phyloP scores from a whole-genome alignment of 306 rosid species.

The Castanospermum australe region DNA sequence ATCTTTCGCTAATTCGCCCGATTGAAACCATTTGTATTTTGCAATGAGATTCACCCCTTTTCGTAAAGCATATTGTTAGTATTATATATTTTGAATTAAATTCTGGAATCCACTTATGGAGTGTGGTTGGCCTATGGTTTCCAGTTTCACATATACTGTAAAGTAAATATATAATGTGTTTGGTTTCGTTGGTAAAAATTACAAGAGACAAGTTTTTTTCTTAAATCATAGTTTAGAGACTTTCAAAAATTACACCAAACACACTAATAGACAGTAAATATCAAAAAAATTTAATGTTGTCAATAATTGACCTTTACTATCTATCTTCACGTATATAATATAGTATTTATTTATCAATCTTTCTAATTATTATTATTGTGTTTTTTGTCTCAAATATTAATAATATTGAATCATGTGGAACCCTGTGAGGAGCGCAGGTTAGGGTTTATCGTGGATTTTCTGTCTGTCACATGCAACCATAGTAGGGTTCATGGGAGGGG shows the following conservation, averaged over 20 bases:
- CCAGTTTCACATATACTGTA: neutral
- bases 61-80: neutral
- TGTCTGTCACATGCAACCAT: slow-evolving; percentile 89
- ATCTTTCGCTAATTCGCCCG: slow-evolving; percentile 19
- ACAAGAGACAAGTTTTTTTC: no score
- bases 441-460: slow-evolving; percentile 92
- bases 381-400: neutral
- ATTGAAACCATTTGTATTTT: slow-evolving; percentile 13
- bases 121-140: slow-evolving; percentile 1
- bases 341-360: neutral
- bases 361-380: neutral
- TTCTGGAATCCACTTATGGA: slow-evolving; percentile 5
- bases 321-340: no score
- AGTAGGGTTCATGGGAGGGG: slow-evolving; percentile 98
- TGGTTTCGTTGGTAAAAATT: no score
- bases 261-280: no score
- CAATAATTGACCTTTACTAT: neutral
- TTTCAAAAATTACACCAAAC: no score
- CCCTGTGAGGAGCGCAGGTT: slow-evolving; percentile 49
- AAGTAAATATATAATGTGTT: no score
- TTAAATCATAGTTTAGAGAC: no score
- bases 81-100: neutral
- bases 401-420: neutral
- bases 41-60: slow-evolving; percentile 24
- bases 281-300: neutral